A percentile compares a stretch with the other conserved stretches of the same genome.
Evolutionary conservation across 495 filamentous ascomycete species (phyloP).

Genomic region (Trichoderma reesei): DNA sequence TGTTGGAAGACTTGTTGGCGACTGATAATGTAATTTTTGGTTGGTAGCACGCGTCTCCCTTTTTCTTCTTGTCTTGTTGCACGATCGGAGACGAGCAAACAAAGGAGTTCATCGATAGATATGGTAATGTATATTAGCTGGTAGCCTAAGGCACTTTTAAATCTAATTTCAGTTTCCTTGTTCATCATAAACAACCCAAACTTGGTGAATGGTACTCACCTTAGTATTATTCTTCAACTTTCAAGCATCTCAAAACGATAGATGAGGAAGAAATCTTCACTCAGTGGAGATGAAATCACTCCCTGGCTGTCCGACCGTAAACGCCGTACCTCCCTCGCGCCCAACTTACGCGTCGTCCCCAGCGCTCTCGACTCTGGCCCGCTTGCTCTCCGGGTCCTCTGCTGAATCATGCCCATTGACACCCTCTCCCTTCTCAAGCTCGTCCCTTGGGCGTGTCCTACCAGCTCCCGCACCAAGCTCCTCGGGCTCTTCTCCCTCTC

Average conservation of each 20-base stretch:
- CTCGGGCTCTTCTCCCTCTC: conserved; percentile 23
- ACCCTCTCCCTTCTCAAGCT: conserved; percentile 25
- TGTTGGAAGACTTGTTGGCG: background rate
- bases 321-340: background rate
- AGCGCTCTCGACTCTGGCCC: conserved; percentile 30
- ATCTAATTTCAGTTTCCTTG: background rate
- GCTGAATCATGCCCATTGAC: conserved; percentile 19
- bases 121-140: background rate
- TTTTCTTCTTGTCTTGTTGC: background rate
- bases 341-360: background rate
- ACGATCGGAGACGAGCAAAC: background rate
- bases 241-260: background rate
- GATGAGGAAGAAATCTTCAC: background rate
- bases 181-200: background rate
- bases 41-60: background rate
- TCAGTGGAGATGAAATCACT: background rate
- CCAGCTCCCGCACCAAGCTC: conserved; percentile 38
- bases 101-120: background rate
- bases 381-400: conserved; percentile 29
- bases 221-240: background rate
- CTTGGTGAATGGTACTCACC: background rate
- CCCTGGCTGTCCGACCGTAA: background rate
- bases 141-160: background rate
- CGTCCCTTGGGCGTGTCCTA: conserved; percentile 30
- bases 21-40: background rate